Percentiles rank a stretch among this genome's conserved stretches.
These are phyloP conservation scores for Hymenoscyphus albidus DNA, from an alignment of 2,329 filamentous ascomycete species.

Conservation along the genomic window DNA sequence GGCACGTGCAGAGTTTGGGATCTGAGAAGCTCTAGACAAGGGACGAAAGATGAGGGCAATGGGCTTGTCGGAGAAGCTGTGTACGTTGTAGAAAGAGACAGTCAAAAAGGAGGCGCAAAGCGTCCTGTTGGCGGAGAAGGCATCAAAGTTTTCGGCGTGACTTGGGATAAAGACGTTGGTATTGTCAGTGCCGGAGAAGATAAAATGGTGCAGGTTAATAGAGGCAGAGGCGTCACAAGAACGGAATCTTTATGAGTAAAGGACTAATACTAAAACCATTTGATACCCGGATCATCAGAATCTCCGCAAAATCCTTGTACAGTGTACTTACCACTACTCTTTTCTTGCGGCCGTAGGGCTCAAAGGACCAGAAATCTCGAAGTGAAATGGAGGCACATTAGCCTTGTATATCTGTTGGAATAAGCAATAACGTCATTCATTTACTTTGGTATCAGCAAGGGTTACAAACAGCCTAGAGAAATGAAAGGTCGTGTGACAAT, in stretches of 20 bases:
- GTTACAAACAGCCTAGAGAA: background rate
- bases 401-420: background rate
- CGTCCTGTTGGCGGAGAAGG: slow-evolving; percentile 71
- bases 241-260: slow-evolving; percentile 8
- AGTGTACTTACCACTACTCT: background rate
- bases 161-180: slow-evolving; percentile 81
- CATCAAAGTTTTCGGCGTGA: slow-evolving; percentile 83
- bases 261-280: background rate
- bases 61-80: slow-evolving; percentile 66
- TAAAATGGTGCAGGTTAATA: slow-evolving; percentile 88
- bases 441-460: background rate
- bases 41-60: slow-evolving; percentile 55
- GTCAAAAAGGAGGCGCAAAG: slow-evolving; percentile 57
- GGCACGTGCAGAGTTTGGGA: slow-evolving; percentile 95
- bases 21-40: slow-evolving; percentile 65
- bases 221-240: slow-evolving; percentile 33
- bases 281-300: background rate
- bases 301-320: background rate
- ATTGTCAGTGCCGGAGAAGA: slow-evolving; percentile 93
- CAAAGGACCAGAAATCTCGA: background rate
- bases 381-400: background rate
- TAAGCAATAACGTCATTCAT: background rate
- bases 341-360: background rate
- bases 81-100: slow-evolving; percentile 72
- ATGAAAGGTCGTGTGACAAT: background rate